These are phyloP conservation scores for Cardamine occulta DNA, from an alignment of 345 rosid species.

Conservation along the genomic window DNA sequence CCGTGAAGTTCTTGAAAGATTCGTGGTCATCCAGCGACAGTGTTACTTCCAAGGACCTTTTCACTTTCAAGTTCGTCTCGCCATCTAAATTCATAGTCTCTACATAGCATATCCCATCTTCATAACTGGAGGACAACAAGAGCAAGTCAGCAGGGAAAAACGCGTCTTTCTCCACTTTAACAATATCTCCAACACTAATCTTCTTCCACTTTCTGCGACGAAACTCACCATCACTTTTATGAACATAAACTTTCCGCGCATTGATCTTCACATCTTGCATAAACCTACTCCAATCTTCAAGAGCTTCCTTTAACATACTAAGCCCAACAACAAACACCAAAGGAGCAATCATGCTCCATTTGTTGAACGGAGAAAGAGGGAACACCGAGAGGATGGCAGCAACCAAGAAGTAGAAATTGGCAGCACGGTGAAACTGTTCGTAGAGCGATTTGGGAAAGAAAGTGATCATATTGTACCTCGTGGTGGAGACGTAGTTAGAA, in stretches of 20 bases:
- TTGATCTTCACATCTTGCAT: constrained; percentile 91
- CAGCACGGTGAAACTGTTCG: constrained; percentile 93
- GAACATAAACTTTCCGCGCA: constrained; percentile 65
- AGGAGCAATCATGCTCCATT: constrained; percentile 91
- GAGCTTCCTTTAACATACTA: constrained; percentile 92
- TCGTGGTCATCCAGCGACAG: constrained; percentile 65
- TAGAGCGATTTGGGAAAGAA: constrained; percentile 88
- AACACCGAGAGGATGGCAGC: constrained; percentile 79
- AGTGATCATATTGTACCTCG: constrained; percentile 74
- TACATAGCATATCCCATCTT: constrained; percentile 94
- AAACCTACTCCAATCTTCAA: constrained; percentile 96
- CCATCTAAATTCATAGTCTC: constrained; percentile 99
- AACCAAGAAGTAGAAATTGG: constrained; percentile 89
- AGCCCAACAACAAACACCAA: constrained; percentile 88
- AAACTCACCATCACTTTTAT: constrained; percentile 65
- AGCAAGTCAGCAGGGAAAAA: constrained; percentile 93
- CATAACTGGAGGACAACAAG: constrained; percentile 84
- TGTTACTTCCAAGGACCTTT: constrained; percentile 81
- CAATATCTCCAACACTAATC: constrained; percentile 79
- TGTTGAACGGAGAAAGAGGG: constrained; percentile 77
- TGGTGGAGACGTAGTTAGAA: constrained; percentile 81
- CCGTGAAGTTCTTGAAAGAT: constrained; percentile 64
- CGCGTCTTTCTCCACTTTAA: constrained; percentile 86
- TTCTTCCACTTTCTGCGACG: constrained; percentile 68
- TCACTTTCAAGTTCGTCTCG: constrained; percentile 93